phyloP scores from a whole-genome alignment of 169 alveolate species.

The Prorocentrum cordatum region DNA sequence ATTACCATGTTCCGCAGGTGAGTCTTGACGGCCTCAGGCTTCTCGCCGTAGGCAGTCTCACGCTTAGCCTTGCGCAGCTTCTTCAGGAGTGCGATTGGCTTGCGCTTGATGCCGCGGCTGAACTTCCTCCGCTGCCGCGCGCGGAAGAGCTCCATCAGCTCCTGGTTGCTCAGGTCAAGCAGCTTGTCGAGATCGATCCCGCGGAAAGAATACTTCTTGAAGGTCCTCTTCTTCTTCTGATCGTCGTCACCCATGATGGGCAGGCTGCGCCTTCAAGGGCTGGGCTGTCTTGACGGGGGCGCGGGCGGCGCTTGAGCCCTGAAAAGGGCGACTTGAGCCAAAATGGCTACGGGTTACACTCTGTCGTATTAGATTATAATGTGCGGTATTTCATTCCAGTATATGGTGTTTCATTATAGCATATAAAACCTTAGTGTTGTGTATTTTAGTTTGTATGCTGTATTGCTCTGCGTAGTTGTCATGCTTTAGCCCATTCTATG shows the following conservation, averaged over 20 bases:
- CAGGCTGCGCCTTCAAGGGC: no score
- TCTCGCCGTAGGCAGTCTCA: slow-evolving; percentile 86
- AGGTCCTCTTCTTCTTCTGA: slow-evolving; percentile 91
- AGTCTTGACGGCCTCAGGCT: slow-evolving; percentile 92
- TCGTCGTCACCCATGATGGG: slow-evolving; percentile 11
- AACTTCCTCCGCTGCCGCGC: slow-evolving; percentile 96
- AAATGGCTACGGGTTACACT: no score
- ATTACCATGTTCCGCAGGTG: slow-evolving; percentile 90
- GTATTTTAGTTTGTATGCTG: no score
- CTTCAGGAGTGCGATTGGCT: slow-evolving; percentile 88
- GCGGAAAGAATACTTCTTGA: slow-evolving; percentile 94
- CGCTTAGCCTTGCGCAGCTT: slow-evolving; percentile 88
- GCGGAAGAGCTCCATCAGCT: slow-evolving; percentile 86
- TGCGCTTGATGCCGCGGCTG: slow-evolving; percentile 74
- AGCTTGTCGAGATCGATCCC: slow-evolving; percentile 93
- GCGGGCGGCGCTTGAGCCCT: no score
- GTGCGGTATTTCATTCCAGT: no score
- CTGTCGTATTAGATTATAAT: no score
- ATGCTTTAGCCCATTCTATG: no score
- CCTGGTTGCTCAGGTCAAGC: slow-evolving; percentile 82
- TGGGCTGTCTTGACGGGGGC: no score
- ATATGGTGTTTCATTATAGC: no score
- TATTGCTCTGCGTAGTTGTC: no score
- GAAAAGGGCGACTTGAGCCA: no score
- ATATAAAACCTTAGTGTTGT: no score